These are phyloP conservation scores for Fusarium euwallaceae DNA, from an alignment of 2,329 filamentous ascomycete species.

Conservation along the genomic window DNA sequence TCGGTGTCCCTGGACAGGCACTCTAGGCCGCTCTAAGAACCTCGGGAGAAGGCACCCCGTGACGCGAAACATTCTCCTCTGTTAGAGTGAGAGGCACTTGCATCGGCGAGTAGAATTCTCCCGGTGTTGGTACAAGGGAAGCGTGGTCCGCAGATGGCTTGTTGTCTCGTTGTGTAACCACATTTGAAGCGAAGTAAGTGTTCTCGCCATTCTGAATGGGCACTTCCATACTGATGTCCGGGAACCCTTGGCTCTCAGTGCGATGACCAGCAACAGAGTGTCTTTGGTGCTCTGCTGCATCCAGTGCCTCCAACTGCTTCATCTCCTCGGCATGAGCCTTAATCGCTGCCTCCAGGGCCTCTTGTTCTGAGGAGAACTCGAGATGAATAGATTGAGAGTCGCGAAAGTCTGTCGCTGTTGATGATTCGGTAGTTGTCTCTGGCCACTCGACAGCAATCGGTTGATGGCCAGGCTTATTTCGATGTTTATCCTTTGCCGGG, in stretches of 20 bases:
- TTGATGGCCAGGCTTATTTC: not conserved
- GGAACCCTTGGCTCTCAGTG: not conserved
- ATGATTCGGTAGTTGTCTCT: not conserved
- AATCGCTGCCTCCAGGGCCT: slow-evolving; percentile 33
- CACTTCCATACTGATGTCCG: not conserved
- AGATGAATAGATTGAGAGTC: slow-evolving; percentile 2
- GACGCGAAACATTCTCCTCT: not conserved
- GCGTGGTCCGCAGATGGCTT: not conserved
- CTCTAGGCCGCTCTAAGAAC: slow-evolving; percentile 34
- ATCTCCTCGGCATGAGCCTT: slow-evolving; percentile 37
- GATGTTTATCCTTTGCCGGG: slow-evolving; percentile 11
- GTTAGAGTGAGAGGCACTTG: slow-evolving; percentile 18
- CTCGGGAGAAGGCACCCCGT: slow-evolving; percentile 7
- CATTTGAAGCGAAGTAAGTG: not conserved
- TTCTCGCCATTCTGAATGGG: not conserved
- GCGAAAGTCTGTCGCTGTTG: not conserved
- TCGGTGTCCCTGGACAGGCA: slow-evolving; percentile 18
- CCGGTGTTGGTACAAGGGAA: slow-evolving; percentile 38
- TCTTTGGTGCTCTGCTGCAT: slow-evolving; percentile 10
- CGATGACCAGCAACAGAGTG: not conserved
- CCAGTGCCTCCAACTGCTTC: slow-evolving; percentile 23
- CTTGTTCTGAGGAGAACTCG: slow-evolving; percentile 29
- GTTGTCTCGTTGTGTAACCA: not conserved
- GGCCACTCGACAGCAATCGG: slow-evolving; percentile 26
- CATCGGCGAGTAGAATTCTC: slow-evolving; percentile 46